Evolutionary conservation across 495 filamentous ascomycete species (phyloP).

Genomic region (Amphirosellinia nigrospora): DNA sequence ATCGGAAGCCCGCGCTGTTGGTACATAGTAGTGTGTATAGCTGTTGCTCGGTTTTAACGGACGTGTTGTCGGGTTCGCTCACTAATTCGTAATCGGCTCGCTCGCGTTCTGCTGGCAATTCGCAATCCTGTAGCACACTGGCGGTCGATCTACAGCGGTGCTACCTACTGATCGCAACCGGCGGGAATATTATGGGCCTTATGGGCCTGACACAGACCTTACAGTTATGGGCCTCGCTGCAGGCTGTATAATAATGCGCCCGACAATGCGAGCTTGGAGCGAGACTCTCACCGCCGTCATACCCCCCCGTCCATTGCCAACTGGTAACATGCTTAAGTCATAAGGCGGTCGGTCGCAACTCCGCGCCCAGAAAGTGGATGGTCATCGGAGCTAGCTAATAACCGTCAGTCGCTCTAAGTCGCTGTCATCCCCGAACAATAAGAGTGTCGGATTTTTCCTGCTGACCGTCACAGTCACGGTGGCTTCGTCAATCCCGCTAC

Average conservation of each 20-base stretch:
- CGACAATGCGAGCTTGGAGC: constrained; percentile 23
- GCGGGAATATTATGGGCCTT: constrained; percentile 11
- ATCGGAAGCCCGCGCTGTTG: constrained; percentile 12
- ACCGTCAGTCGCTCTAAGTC: constrained; percentile 11
- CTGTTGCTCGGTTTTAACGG: constrained; percentile 20
- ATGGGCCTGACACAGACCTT: too few relatives aligned
- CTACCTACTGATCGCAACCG: constrained; percentile 3
- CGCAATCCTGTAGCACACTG: constrained; percentile 7
- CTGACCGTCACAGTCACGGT: constrained; percentile 30
- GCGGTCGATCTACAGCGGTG: neutral
- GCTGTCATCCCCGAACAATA: constrained; percentile 24
- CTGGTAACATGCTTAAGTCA: constrained; percentile 35
- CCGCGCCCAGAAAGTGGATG: constrained; percentile 25
- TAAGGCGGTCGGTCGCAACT: constrained; percentile 31
- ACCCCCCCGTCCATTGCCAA: constrained; percentile 17
- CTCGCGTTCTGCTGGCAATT: constrained; percentile 10
- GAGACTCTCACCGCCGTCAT: constrained; percentile 25
- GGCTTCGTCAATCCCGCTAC: constrained; percentile 24
- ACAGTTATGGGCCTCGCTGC: constrained; percentile 20
- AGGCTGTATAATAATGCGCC: constrained; percentile 21
- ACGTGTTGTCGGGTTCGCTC: constrained; percentile 15
- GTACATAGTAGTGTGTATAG: too few relatives aligned
- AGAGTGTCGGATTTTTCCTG: constrained; percentile 28
- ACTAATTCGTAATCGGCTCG: constrained; percentile 20
- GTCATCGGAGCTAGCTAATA: constrained; percentile 38